Percentiles rank a stretch among this genome's conserved stretches.
These are phyloP conservation scores for Raphanus hybrid DNA, from an alignment of 441 rosid species.

Conservation along the genomic window DNA sequence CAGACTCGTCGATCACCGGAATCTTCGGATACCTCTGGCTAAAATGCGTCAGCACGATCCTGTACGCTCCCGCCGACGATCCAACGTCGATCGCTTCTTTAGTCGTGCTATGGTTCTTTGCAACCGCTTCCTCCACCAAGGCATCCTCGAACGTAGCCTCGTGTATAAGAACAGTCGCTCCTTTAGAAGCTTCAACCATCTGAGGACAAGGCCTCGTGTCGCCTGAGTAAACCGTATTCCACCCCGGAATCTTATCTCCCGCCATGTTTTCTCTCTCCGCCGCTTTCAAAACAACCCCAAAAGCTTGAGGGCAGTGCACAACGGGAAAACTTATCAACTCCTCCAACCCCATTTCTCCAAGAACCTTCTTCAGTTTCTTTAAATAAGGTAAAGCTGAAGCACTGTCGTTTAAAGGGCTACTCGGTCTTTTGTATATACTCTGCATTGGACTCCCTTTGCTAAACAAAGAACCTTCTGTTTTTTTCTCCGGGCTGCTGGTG, in stretches of 20 bases:
- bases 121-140: constrained; percentile 80
- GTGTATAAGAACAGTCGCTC: constrained; percentile 90
- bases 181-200: constrained; percentile 73
- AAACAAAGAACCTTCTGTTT: no score
- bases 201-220: constrained; percentile 96
- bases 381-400: no score
- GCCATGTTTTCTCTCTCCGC: constrained; percentile 62
- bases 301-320: constrained; percentile 95
- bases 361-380: no score
- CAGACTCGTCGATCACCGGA: constrained; percentile 74
- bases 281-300: constrained; percentile 75
- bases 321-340: constrained; percentile 45
- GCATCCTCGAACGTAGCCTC: constrained; percentile 44
- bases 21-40: constrained; percentile 30
- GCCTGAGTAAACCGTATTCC: constrained; percentile 96
- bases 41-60: constrained; percentile 66
- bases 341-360: no score
- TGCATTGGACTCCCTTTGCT: no score
- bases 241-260: constrained; percentile 83
- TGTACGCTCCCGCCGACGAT: constrained; percentile 69
- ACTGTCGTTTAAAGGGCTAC: no score
- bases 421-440: no score
- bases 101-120: constrained; percentile 94
- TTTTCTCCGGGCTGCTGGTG: no score
- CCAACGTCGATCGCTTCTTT: constrained; percentile 93